These are phyloP conservation scores for Pseudopithomyces maydicus DNA, from an alignment of 2,329 filamentous ascomycete species.

Conservation along the genomic window DNA sequence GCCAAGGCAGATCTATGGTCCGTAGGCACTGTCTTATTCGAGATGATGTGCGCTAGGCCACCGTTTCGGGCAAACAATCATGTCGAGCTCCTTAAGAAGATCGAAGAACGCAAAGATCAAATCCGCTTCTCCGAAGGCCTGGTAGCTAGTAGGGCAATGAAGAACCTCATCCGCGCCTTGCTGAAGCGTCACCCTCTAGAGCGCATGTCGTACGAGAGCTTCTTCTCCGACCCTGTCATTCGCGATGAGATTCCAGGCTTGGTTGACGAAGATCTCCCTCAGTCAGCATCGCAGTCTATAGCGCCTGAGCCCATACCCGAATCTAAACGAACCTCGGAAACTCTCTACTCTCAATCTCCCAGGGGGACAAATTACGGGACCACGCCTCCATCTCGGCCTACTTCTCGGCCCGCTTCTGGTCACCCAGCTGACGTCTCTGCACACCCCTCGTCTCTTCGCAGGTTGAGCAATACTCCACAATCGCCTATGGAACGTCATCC, in stretches of 20 bases:
- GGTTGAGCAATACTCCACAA: conserved; percentile 40
- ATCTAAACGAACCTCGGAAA: conserved; percentile 32
- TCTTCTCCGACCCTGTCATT: conserved; percentile 79
- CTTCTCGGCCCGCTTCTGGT: conserved; percentile 36
- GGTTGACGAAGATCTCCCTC: conserved; percentile 72
- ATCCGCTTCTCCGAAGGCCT: conserved; percentile 82
- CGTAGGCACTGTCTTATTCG: conserved; percentile 90
- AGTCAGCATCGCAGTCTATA: conserved; percentile 31
- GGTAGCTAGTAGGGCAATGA: conserved; percentile 75
- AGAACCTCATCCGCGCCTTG: conserved; percentile 76
- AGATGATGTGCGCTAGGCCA: conserved; percentile 90
- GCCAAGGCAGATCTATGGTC: conserved; percentile 98
- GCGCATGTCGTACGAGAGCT: conserved; percentile 81
- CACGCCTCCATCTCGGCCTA: conserved; percentile 41
- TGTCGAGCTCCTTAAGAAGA: conserved; percentile 89
- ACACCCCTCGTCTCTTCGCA: conserved; percentile 28
- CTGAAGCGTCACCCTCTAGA: conserved; percentile 86
- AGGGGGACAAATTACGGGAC: conserved; percentile 32
- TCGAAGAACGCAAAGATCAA: conserved; percentile 83
- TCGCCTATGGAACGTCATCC: conserved; percentile 41
- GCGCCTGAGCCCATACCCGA: conserved; percentile 32
- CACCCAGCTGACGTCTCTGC: conserved; percentile 32
- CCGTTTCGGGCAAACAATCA: conserved; percentile 94
- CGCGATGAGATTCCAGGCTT: conserved; percentile 78
- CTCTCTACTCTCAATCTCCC: conserved; percentile 39